phyloP scores from a whole-genome alignment of 352 stramenopile species.

The Phytopythium oedochilum region DNA sequence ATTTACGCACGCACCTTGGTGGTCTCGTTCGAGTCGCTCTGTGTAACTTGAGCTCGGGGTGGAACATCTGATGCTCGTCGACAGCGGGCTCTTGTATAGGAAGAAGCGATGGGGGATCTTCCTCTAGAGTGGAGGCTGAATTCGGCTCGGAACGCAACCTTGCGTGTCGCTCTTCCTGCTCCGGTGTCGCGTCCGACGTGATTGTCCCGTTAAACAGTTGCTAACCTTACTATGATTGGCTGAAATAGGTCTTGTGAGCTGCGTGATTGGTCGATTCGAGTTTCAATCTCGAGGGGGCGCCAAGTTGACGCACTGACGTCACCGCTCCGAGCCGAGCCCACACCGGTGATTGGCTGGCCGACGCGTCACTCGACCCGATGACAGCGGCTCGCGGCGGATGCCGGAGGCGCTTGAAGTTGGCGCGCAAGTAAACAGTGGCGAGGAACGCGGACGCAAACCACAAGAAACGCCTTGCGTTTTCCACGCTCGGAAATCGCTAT shows the following conservation, averaged over 20 bases:
- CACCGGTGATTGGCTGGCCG: conserved; percentile 5
- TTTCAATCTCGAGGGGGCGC: background rate
- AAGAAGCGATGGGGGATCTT: background rate
- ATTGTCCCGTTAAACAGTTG: background rate
- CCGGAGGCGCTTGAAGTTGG: conserved; percentile 4
- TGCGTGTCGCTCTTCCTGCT: conserved; percentile 1
- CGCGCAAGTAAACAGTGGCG: background rate
- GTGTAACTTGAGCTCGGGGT: background rate
- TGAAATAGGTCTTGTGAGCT: background rate
- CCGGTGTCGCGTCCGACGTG: too few relatives aligned
- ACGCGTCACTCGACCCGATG: background rate
- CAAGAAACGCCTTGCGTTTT: too few relatives aligned
- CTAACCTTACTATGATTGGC: background rate
- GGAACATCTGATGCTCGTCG: background rate
- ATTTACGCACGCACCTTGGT: background rate
- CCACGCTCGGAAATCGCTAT: too few relatives aligned
- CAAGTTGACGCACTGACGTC: conserved; percentile 4
- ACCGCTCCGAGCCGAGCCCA: background rate
- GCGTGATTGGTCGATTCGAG: background rate
- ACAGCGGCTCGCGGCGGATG: background rate
- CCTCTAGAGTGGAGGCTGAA: background rate
- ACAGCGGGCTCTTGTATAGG: conserved; percentile 2
- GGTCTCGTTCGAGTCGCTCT: background rate
- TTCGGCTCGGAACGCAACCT: background rate
- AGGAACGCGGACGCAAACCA: background rate